These are phyloP conservation scores for Tympanopsis confertula DNA, from an alignment of 2,329 filamentous ascomycete genomes.

Conservation along the genomic window DNA sequence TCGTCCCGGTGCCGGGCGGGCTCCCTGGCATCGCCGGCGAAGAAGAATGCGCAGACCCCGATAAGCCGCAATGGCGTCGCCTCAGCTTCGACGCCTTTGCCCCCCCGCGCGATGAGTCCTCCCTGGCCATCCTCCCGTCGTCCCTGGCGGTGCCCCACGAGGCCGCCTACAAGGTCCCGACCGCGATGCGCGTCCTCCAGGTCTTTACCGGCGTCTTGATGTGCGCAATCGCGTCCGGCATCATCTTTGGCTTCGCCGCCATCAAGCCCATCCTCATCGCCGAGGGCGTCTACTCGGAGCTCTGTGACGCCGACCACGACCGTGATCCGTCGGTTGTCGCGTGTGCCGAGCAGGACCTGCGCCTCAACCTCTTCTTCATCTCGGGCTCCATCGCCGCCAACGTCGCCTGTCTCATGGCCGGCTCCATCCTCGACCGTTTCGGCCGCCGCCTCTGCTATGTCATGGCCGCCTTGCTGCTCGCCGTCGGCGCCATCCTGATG, in stretches of 20 bases:
- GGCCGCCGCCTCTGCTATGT: slow-evolving; percentile 53
- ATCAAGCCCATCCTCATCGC: slow-evolving; percentile 50
- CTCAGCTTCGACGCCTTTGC: background rate
- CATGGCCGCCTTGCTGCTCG: slow-evolving; percentile 44
- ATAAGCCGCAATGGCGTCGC: background rate
- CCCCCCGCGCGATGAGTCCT: slow-evolving; percentile 20
- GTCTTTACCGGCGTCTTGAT: slow-evolving; percentile 50
- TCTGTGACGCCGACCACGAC: slow-evolving; percentile 32
- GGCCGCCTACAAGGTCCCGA: background rate
- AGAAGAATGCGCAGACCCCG: background rate
- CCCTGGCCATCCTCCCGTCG: slow-evolving; percentile 27
- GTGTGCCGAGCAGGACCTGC: slow-evolving; percentile 13
- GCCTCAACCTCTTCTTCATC: slow-evolving; percentile 61
- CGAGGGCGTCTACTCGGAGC: slow-evolving; percentile 42
- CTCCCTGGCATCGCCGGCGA: slow-evolving; percentile 16
- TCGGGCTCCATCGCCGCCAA: slow-evolving; percentile 58
- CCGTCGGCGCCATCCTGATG: slow-evolving; percentile 45
- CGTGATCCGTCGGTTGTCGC: background rate
- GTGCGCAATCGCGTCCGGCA: slow-evolving; percentile 53
- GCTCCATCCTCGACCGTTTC: slow-evolving; percentile 54
- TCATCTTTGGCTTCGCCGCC: slow-evolving; percentile 54
- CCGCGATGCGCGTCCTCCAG: slow-evolving; percentile 35
- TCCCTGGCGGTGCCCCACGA: slow-evolving; percentile 28
- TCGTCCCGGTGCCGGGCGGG: slow-evolving; percentile 24
- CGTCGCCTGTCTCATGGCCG: slow-evolving; percentile 53